Evolutionary conservation across 306 rosid species (phyloP), one percentile per base, ranked within the genome.

Genomic region (Psophocarpus tetragonolobus): DNA sequence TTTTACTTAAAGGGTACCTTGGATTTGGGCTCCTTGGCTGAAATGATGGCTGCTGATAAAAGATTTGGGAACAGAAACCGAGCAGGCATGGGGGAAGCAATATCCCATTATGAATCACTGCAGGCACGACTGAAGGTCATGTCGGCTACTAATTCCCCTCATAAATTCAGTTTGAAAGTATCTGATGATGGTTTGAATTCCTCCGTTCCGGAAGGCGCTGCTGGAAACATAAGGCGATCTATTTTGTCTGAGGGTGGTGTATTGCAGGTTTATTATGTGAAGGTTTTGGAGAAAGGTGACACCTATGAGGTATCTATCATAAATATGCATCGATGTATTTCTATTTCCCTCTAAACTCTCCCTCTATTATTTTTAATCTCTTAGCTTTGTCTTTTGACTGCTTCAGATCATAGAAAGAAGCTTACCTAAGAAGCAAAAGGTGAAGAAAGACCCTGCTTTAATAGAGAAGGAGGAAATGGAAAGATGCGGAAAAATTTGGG

Each of bases 221-320:
- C 99, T 32, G 99, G 99, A 86, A 92, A 50, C 80, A 96, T 96
- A 82, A 96, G 88, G 81, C 88, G 98, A 45, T 87, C 88, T 77
- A 92, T 96, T 88, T 87, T 96, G 84, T 92, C 97, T 0, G 99
- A 96, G 87, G 91, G 98, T 73, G 99, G 99, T 76, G 90, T 91
- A 38, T 85, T 92, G 80, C 99, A 96, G 80, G 85, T 91, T 84
- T 91, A 92, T 80, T 91, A 91, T 80, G 99, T 96, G 71, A 96
- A 96, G 90, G 99, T 96, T 88, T 86, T 93, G 88, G 99, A 96
- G 89, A 96, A 96, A 85, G 97, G 99, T 74, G 99, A 96, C 84
- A 85, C 99, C 47, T 96, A 96, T 45, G 99, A 96, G 99, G 99
- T 96, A 84, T 81, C 73, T 38, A 41, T 68, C 41, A 9, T 58